These are phyloP conservation scores for Paramyrothecium sp. DNA, from an alignment of 2,329 filamentous ascomycete species.

Conservation along the genomic window DNA sequence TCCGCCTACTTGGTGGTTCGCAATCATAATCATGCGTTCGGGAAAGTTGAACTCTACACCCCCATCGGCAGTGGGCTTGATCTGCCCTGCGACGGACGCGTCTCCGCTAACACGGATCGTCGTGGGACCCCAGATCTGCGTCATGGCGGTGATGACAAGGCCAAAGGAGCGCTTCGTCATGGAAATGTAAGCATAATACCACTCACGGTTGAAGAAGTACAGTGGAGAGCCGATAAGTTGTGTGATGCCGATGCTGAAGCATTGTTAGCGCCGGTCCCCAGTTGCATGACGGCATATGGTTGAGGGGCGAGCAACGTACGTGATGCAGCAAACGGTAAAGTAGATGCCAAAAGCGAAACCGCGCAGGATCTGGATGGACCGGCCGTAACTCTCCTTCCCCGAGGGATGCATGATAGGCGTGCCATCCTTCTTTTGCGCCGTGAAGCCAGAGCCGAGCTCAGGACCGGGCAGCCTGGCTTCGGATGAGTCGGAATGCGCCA, in stretches of 20 bases:
- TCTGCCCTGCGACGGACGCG: constrained; percentile 72
- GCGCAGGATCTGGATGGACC: constrained; percentile 48
- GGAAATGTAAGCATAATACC: constrained; percentile 85
- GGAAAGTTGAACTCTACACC: constrained; percentile 77
- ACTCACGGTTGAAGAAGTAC: constrained; percentile 72
- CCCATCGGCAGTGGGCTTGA: constrained; percentile 68
- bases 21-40: constrained; percentile 77
- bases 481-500: constrained; percentile 16
- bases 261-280: constrained; percentile 1
- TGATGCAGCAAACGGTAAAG: constrained; percentile 46
- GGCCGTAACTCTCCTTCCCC: constrained; percentile 52
- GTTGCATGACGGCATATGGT: not conserved
- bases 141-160: constrained; percentile 74
- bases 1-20: constrained; percentile 71
- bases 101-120: constrained; percentile 82
- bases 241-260: constrained; percentile 60
- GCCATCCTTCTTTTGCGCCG: constrained; percentile 12
- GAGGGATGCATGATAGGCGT: constrained; percentile 43
- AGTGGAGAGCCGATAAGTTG: constrained; percentile 76
- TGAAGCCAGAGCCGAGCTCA: constrained; percentile 21
- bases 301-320: constrained; percentile 36
- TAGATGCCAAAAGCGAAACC: constrained; percentile 50
- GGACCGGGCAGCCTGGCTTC: constrained; percentile 26
- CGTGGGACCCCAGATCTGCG: constrained; percentile 85
- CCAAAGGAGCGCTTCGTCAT: constrained; percentile 84